A percentile compares a stretch with the other conserved stretches of the same genome.
Evolutionary conservation across 148 eudicot species (phyloP).

Genomic region (Amaranthus cruentus): DNA sequence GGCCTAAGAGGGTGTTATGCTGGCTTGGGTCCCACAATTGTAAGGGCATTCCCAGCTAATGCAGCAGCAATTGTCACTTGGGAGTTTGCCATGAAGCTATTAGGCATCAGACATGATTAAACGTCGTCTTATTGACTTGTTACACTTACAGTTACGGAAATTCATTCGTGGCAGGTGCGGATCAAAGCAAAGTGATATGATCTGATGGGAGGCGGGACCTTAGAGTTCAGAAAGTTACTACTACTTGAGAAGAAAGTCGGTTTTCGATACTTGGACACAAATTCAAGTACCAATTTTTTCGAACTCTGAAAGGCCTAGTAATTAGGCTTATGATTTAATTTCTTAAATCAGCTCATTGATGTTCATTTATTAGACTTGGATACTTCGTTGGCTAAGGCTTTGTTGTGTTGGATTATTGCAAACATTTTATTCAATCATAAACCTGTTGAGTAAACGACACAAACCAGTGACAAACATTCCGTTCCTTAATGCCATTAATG

Average conservation of each 20-base stretch:
- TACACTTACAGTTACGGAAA: neutral
- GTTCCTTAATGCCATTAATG: too few relatives aligned
- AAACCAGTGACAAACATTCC: too few relatives aligned
- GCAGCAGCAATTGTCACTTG: conserved; percentile 93
- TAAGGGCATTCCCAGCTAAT: conserved; percentile 92
- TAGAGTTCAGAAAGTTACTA: neutral
- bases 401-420: too few relatives aligned
- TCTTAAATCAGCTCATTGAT: too few relatives aligned
- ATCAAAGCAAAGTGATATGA: neutral
- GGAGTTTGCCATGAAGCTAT: conserved; percentile 73
- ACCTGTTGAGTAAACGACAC: too few relatives aligned
- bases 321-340: too few relatives aligned
- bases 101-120: conserved; percentile 62
- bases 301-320: neutral
- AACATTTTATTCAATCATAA: too few relatives aligned
- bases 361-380: too few relatives aligned
- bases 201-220: neutral
- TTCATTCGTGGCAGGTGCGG: neutral
- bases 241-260: neutral
- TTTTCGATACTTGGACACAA: neutral
- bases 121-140: neutral
- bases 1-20: conserved; percentile 88
- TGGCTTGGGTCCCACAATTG: conserved; percentile 82
- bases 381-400: too few relatives aligned
- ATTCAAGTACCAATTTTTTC: neutral